A percentile compares a stretch with the other conserved stretches of the same genome.
Conservation (phyloP, 257 asterid genomes). For the Agastache rugosa region DNA sequence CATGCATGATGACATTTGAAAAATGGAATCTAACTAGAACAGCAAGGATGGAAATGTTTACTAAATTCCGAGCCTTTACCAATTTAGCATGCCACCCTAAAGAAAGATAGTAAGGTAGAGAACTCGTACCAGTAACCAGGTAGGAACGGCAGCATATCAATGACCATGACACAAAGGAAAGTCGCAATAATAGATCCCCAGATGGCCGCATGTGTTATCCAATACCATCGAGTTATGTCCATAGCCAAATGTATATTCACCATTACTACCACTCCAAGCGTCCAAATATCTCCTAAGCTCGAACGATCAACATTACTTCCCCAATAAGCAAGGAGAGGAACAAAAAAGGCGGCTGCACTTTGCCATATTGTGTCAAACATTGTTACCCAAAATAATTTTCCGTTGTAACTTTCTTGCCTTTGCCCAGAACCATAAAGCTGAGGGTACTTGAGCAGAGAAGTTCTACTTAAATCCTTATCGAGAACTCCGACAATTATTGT, state of each 20-base stretch:
- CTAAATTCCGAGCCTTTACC: not conserved
- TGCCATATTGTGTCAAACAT: constrained; percentile 94
- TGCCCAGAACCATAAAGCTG: constrained; percentile 94
- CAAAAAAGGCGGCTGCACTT: constrained; percentile 76
- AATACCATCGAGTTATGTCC: constrained; percentile 89
- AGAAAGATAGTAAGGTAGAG: not conserved
- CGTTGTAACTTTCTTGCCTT: constrained; percentile 82
- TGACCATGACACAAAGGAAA: constrained; percentile 71
- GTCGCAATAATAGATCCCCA: constrained; percentile 97
- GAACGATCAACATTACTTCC: constrained; percentile 67
- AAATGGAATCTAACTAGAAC: not conserved
- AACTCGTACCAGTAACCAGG: constrained; percentile 91
- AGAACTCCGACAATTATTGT: constrained; percentile 85
- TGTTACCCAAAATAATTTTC: constrained; percentile 76
- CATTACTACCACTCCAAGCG: constrained; percentile 76
- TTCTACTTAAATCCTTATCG: constrained; percentile 89
- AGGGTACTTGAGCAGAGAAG: constrained; percentile 72
- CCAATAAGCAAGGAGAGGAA: constrained; percentile 85
- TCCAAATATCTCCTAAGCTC: constrained; percentile 96
- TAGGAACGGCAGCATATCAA: constrained; percentile 66
- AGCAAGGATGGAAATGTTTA: not conserved
- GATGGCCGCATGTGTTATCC: constrained; percentile 83
- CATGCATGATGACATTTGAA: not conserved
- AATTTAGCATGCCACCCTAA: not conserved
- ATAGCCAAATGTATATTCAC: constrained; percentile 92